Base-by-base conservation (phyloP, 495 filamentous ascomycete genomes). In the Aspergillus sparsus region DNA sequence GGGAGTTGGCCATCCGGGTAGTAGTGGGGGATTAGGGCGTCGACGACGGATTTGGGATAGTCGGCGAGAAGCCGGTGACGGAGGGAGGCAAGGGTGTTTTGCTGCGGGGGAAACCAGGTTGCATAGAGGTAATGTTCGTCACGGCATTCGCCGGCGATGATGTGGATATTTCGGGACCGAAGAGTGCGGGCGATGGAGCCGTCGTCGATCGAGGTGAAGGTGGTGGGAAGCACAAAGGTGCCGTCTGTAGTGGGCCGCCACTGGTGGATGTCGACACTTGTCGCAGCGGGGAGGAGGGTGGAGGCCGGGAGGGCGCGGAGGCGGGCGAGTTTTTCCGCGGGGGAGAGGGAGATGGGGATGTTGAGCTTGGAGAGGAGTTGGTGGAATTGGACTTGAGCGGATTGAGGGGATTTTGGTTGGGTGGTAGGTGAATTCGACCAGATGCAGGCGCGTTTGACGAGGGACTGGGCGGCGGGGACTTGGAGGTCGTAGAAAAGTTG, bases 401-500 rank as follows among this genome's bases (percentile, higher is more conserved):
- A 75, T 3, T 62, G 9, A 33, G 69, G 77, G 11, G 66, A 50
- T 64, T 82, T 82, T 0, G 83, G 83, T 49, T 84, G 83, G 1
- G 82, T 71, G 16, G 81, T 81, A 13, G 82, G 81, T 3, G 79
- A 78, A 63, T 85, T 85, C 18, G 81, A 84, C 63, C 75, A 80
- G 71, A 84, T 82, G 37, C 80, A 73, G n/a, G 68, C 76, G 55
- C 78, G 71, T 35, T 72, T 76, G 56, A 85, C 71, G 57, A 83
- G 68, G 34, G 66, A 57, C 31, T 76, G 53, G 7, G 69, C 54
- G 33, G 67, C 68, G 0, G 79, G 74, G 41, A 80, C 71, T 39
- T 71, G 73, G 35, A 85, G 68, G 55, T 86, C 83, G 66, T 84
- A 80, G 35, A 80, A 75, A 4, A 86, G 66, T 70, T 85, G 83